Evolutionary conservation across 768 basidiomycete species (phyloP), one percentile per base, ranked within the genome.

Genomic region (Amanita pallidorosea): DNA sequence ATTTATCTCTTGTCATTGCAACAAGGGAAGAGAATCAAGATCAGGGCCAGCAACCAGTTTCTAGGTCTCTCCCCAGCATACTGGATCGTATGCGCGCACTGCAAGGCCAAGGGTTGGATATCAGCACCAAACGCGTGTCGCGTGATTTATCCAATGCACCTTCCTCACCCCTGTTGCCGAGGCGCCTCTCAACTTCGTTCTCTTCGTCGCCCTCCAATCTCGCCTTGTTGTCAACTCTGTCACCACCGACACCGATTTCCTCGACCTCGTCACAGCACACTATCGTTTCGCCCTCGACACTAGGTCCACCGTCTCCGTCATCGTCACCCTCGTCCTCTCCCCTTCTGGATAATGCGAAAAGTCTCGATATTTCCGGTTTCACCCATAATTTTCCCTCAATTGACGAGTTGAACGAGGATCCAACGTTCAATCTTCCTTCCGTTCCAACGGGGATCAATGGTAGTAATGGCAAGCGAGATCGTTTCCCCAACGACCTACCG

Each of bases 41-140:
- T 51, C 55, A 45, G n/a, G 49, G 50, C n/a, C 66, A 70, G 53
- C 73, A 67, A 34, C 63, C 72, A 13, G 68, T 70, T 37, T 65
- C 57, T 47, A 73, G 73, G 53, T 58, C 75, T 2, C 83, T 80
- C n/a, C 80, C 73, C 5, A 82, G 79, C 45, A 88, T 95, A 53
- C 85, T 85, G 22, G 90, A 91, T 67, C 78, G 92, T 45, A 74
- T 92, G 67, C 80, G 76, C 56, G 80, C 85, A 13, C 66, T 95
- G 17, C 76, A 83, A 60, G 80, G 79, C 53, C 81, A 77, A 43
- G 92, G 92, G 1, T 65, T 93, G 60, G 69, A 74, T 9, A 73
- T 81, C 15, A 71, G 74, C 23, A 68, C 74, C 11, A 86, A 85
- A 62, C 75, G 79, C 34, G 61, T 74, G 45, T 79, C 82, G 38